Base-by-base conservation (phyloP, 176 grass and related monocot genomes). In the Alloteropsis semialata region DNA sequence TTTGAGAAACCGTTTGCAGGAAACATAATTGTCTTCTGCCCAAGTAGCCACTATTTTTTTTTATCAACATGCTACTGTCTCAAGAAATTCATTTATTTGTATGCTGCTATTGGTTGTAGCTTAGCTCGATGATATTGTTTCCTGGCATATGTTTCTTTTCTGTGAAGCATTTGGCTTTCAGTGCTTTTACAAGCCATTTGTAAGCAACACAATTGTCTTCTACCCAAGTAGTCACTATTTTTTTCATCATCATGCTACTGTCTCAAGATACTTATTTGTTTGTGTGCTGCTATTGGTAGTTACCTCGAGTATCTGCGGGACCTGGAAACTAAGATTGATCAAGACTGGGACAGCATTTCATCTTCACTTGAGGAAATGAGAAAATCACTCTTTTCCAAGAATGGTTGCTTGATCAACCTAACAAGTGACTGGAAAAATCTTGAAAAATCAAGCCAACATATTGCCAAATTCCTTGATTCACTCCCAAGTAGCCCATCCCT, bases 321-420 rank as follows among this genome's bases (percentile, higher is more conserved):
- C 45, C 91, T 99, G 61, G 93, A 99, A 74, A 96, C 81, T 49
- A 96, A 60, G 76, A 72, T 99, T 67, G 93, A 99, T 86, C 87
- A 96, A 90, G 93, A 99, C 69, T 99, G 96, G 96, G 96, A 90
- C 65, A 95, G 63, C 82, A 96, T 99, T 86, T 90, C 96, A 83
- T 76, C 69, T 59, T 93, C 96, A 24, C 91, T 99, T 6, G 91
- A 96, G 85, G 96, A 96, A 63, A 99, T 96, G 85, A 87, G 96
- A 65, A 90, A 72, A 71, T 92, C 89, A n/a, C 65, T 99, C 55
- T 89, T 99, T 70, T 80, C 82, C 1, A 92, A 89, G 85, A 81
- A 93, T 74, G 87, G 91, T 46, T 99, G 96, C 69, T 89, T 99
- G 77, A 61, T 99, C 61, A 99, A 99, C 63, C 83, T 96, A 79